Base-by-base conservation (phyloP, 148 eudicot species). In the Heliamphora exappendiculata region DNA sequence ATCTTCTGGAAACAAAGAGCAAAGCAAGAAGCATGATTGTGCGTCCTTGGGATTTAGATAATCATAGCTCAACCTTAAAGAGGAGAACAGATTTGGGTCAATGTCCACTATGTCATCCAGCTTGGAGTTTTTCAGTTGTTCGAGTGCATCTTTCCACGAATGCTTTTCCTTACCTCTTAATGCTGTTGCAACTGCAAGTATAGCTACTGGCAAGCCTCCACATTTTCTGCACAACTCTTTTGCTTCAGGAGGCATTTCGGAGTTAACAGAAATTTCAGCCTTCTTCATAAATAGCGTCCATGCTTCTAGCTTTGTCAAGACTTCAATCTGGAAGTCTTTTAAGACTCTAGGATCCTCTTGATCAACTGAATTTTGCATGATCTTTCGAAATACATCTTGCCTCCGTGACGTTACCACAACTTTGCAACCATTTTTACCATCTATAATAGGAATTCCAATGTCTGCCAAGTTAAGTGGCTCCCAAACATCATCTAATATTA, bases 21-120 rank as follows among this genome's bases (percentile, higher is more conserved):
- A 70, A 22, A 74, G 78, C 24, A 79, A 6, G 60, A 79, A 71
- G 28, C 72, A 31, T 14, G 71, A 53, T 17, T 59, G 57, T 41
- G 41, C 81, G 12, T 66, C 73, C 22, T 41, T 9, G 0, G 16
- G 31, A 11, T 41, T 0, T 22, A 73, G 3, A 24, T 4, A 19
- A 7, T 72, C 39, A 20, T 73, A 73, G 47, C 81, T 79, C 42
- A 50, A 55, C 62, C 41, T 42, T 4, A 79, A 12, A 13, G 51
- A 17, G 0, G 39, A 4, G 28, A 65, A 74, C n/a, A 74, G 26
- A 31, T 54, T 28, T 9, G 29, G 11, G 1, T 55, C 20, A 1
- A 67, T 39, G 9, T 42, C 82, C 4, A 0, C 5, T 1, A 73
- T 73, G 13, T 44, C 17, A 12, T 19, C 4, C 14, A 31, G 1